Evolutionary conservation across 257 asterid species (phyloP), one percentile per base, ranked within the genome.

Genomic region (Dorcoceras hygrometricum): DNA sequence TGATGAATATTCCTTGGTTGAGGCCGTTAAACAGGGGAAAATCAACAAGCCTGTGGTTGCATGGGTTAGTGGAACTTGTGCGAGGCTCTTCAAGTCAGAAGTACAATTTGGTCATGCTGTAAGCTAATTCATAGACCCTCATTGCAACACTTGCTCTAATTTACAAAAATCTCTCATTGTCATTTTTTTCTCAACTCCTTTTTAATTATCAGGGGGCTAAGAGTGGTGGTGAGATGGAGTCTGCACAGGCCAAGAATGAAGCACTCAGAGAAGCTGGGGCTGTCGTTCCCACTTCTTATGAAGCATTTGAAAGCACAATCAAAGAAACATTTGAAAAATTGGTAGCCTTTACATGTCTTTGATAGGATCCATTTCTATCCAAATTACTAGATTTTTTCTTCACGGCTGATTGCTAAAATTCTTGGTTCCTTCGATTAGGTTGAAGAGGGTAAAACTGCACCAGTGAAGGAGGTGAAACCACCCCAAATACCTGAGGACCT

Each of bases 31-130:
- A 82, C 95, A 90, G 76, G 97, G 99, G 57, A 93, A 86, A 72
- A 93, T 93, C 71, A 88, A 70, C 80, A 93, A 90, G 75, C 97
- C 99, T 36, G 96, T 93, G 54, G 97, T 85, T 73, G 99, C 99
- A 66, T 93, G 99, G 99, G 99, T 93, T 75, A 93, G 99, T 78
- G 99, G 99, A 73, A 93, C 99, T 63, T 93, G 99, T 61, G 99
- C 98, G 28, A 90, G 62, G 34, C 97, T 94, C 76, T 94, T 94
- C 86, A 94, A 90, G 76, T 94, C 99, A n/a, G 99, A 94, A 90
- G 98, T 94, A 34, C 99, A 94, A 76, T 94, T 94, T 76, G 99
- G 99, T 74, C 99, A 94, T 73, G 99, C 99, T 86, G 97, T 94
- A 80, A 88, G 95, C 73, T 57, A 56, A 57, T 73, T 19, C 19